Evolutionary conservation across 768 basidiomycete species (phyloP), one percentile per base, ranked within the genome.

Genomic region (Tylopilus cervinicoccineus): DNA sequence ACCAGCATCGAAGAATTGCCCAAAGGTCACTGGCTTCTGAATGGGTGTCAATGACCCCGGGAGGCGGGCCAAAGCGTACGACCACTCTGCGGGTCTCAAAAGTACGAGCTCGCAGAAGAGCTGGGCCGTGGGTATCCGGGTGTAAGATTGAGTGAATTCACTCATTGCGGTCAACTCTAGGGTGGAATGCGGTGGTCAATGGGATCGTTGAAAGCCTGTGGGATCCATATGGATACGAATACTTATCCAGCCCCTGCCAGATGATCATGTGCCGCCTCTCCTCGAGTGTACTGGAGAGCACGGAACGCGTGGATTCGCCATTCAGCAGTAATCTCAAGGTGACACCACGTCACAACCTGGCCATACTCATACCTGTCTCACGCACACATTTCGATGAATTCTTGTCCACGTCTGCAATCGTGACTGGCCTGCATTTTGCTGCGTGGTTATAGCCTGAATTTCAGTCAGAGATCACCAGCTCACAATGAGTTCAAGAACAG

Each of bases 401-500:
- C 68, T 83, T 88, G 60, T 84, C 75, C 5, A 91, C 72, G 44
- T 90, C 85, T 1, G 64, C 68, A 52, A 70, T 69, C 4, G 83
- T 83, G 24, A 89, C 65, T 0, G 77, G 72, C 9, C 77, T 75
- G 55, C 78, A 83, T 58, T 85, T 80, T 52, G 78, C 72, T 3
- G 77, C 88, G 55, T 89, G 87, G 59, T 89, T 86, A 63, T 90
- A 90, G 60, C 50, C 87, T 85, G 16, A 12, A 9, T 7, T 37
- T 27, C 22, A 9, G 34, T 38, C 38, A 23, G 5, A 5, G 16
- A 34, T 51, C 19, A 32, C 23, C n/a, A 48, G n/a, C n/a, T n/a
- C 20, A 36, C 12, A 24, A 19, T 3, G n/a, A n/a, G n/a, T 6
- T 2, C 13, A 14, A 14, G 19, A 10, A 28, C 27, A 28, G 12